Conservation (phyloP, 2,329 filamentous ascomycete genomes). For the Tolypocladium album region DNA sequence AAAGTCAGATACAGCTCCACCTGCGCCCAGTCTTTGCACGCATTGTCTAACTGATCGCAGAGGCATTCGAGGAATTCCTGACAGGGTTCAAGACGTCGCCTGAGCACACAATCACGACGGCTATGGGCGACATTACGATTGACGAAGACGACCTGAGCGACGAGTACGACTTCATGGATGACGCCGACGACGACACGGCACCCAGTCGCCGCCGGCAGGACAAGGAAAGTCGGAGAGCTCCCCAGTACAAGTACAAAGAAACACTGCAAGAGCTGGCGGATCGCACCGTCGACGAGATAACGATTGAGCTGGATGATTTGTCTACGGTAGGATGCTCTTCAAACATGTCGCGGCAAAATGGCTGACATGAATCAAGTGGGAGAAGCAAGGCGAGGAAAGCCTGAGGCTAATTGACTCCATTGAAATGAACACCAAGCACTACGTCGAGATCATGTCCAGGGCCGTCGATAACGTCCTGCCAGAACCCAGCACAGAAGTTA, state of each 20-base stretch:
- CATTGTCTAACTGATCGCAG: constrained; percentile 33
- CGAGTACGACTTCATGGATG: constrained; percentile 89
- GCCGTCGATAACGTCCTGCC: constrained; percentile 86
- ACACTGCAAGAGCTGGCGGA: constrained; percentile 82
- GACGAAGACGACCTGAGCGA: constrained; percentile 80
- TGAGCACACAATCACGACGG: constrained; percentile 63
- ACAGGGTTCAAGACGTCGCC: constrained; percentile 74
- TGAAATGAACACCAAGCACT: constrained; percentile 86
- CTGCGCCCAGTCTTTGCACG: not conserved
- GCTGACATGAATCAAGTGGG: constrained; percentile 46
- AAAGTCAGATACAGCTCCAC: constrained; percentile 43
- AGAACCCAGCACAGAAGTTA: constrained; percentile 63
- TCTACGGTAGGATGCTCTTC: constrained; percentile 46
- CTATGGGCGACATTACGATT: constrained; percentile 74
- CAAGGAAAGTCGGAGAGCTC: constrained; percentile 37
- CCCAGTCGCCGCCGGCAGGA: constrained; percentile 38
- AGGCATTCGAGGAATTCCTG: constrained; percentile 79
- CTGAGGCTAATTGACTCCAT: constrained; percentile 72
- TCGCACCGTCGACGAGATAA: constrained; percentile 62
- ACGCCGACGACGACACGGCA: constrained; percentile 59
- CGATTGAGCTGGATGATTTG: constrained; percentile 85
- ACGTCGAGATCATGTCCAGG: constrained; percentile 81
- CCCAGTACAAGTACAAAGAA: constrained; percentile 79
- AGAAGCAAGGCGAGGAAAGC: constrained; percentile 57
- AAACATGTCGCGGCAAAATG: not conserved